Conservation (phyloP, 1,284 basidiomycete genomes). For the Puccinia novopanici region DNA sequence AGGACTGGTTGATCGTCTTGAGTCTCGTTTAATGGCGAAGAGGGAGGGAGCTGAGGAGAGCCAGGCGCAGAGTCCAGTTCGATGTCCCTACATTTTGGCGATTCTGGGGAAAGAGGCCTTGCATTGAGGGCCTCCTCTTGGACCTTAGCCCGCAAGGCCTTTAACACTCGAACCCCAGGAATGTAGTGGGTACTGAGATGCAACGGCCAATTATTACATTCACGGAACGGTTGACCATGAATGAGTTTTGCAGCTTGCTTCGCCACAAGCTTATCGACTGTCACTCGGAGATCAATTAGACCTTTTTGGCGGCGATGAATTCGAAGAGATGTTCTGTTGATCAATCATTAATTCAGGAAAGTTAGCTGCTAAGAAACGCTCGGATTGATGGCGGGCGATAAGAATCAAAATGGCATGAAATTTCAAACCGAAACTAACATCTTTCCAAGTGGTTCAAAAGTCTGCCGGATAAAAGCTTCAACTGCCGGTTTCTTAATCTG, state of each 20-base stretch:
- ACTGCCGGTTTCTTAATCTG: neutral
- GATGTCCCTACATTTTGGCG: neutral
- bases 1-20: conserved; percentile 11
- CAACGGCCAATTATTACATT: conserved; percentile 11
- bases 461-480: neutral
- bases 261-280: neutral
- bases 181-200: neutral
- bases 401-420: neutral
- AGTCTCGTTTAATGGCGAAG: neutral
- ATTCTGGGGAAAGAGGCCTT: neutral
- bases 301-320: neutral
- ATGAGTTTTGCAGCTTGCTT: conserved; percentile 3
- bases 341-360: neutral
- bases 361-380: neutral
- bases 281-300: conserved; percentile 11
- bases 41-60: neutral
- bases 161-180: neutral
- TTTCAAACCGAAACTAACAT: conserved; percentile 3
- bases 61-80: neutral
- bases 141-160: neutral
- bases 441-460: conserved; percentile 20
- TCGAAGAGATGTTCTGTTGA: neutral
- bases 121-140: neutral
- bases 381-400: neutral
- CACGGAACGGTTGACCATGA: conserved; percentile 2